Conservation (phyloP, 2,329 filamentous ascomycete species). For the Fusarium nematophilum region DNA sequence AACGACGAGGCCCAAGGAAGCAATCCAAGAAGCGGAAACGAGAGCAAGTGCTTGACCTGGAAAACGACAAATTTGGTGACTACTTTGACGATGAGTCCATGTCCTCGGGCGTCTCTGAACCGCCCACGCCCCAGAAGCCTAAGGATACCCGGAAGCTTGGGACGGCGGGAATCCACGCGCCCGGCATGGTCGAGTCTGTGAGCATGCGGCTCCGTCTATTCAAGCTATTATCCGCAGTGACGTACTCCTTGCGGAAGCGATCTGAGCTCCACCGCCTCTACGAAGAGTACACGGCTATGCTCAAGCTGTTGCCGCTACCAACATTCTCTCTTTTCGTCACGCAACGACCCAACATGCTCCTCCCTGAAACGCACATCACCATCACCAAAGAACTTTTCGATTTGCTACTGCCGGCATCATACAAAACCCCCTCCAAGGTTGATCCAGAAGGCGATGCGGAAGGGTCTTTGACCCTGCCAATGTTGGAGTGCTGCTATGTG, state of each 20-base stretch:
- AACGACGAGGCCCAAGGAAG: slow-evolving; percentile 58
- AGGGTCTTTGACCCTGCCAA: slow-evolving; percentile 55
- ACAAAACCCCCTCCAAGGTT: slow-evolving; percentile 55
- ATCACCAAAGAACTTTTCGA: slow-evolving; percentile 59
- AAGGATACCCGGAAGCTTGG: slow-evolving; percentile 38
- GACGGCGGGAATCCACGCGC: slow-evolving; percentile 36
- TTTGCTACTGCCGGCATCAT: slow-evolving; percentile 56
- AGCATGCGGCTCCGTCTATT: slow-evolving; percentile 72
- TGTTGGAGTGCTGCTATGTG: slow-evolving; percentile 71
- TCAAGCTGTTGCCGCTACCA: slow-evolving; percentile 68
- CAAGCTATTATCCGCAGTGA: slow-evolving; percentile 62
- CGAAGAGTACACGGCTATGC: slow-evolving; percentile 65
- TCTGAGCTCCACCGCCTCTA: slow-evolving; percentile 66
- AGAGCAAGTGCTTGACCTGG: slow-evolving; percentile 62
- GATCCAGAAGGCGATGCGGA: slow-evolving; percentile 50
- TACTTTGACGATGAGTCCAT: slow-evolving; percentile 69
- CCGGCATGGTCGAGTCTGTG: slow-evolving; percentile 64
- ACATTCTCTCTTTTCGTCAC: slow-evolving; percentile 67
- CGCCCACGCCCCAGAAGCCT: slow-evolving; percentile 57
- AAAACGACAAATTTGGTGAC: slow-evolving; percentile 70
- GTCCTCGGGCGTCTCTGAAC: slow-evolving; percentile 59
- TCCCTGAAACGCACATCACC: slow-evolving; percentile 54
- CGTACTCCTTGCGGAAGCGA: slow-evolving; percentile 57
- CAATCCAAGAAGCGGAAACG: slow-evolving; percentile 63
- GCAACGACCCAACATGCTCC: slow-evolving; percentile 50